Conservation (phyloP, 371 early-diverging fungal genomes). For the Scutellospora calospora region DNA sequence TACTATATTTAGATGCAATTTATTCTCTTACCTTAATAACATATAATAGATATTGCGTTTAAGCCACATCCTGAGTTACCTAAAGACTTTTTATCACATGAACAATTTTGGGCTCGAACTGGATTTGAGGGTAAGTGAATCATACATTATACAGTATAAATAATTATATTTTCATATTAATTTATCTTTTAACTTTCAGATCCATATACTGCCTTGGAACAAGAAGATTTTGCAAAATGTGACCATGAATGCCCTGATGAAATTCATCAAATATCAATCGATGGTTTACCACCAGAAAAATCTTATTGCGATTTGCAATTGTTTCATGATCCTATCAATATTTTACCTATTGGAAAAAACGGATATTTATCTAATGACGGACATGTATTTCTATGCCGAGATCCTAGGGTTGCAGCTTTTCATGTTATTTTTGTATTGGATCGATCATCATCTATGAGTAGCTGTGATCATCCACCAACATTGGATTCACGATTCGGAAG, state of each 20-base stretch:
- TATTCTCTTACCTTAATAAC: no score
- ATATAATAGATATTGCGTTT: background rate
- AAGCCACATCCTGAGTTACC: slow-evolving; percentile 14
- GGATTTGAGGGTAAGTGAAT: slow-evolving; percentile 22
- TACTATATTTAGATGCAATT: no score
- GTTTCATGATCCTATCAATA: slow-evolving; percentile 9
- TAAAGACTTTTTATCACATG: slow-evolving; percentile 39
- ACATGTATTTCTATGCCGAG: slow-evolving; percentile 38
- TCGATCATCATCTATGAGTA: slow-evolving; percentile 33
- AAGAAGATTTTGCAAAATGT: slow-evolving; percentile 37
- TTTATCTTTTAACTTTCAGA: background rate
- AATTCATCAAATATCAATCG: background rate
- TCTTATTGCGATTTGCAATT: slow-evolving; percentile 23
- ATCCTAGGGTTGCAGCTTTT: slow-evolving; percentile 24
- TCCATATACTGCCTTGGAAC: slow-evolving; percentile 27
- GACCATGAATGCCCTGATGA: slow-evolving; percentile 36
- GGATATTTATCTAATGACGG: slow-evolving; percentile 42
- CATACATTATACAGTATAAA: no score
- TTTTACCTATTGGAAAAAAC: background rate
- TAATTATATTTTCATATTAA: no score
- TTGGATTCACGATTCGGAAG: no score
- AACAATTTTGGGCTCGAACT: slow-evolving; percentile 30
- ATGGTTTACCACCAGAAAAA: background rate
- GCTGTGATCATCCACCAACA: slow-evolving; percentile 26
- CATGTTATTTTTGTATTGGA: slow-evolving; percentile 45